Evolutionary conservation across 129 eudicot genomes (phyloP), one percentile per base, ranked within the genome.

Genomic region (Chrysanthemum makinoi): DNA sequence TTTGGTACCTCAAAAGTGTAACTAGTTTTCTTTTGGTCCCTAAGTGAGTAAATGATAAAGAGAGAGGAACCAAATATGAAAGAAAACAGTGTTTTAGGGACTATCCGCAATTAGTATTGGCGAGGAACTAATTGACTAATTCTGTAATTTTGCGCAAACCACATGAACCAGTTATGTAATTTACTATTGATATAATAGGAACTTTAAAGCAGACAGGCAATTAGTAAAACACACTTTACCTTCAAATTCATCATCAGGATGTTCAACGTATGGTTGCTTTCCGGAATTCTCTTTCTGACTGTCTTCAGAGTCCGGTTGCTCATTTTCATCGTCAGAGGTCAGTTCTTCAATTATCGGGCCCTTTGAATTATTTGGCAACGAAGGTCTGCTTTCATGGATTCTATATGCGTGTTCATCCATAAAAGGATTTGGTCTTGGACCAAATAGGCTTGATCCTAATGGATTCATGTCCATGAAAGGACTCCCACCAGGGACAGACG

Each of bases 291-390:
- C 83, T 43, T 59, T 78, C 66, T 80, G 75, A 66, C 81, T 67
- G 10, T 79, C 56, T 48, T 72, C 58, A 52, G 51, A 81, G 26
- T 69, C 86, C 57, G 35, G 60, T 54, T 72, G 89, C 64, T 78
- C 95, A 13, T 78, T 69, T 69, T 93, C 98, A 65, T 87, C 92
- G 71, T 93, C 96, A 9, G 98, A 89, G 81, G 80, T 71, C 79
- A 92, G 16, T 82, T 92, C 98, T 76, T 89, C 95, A 68, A 92
- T 92, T 19, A 89, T 66, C 0, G 96, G 96, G 2, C 96, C 98
- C 73, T 87, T 92, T 19, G 89, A 77, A 47, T 59, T 80, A 74
- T 68, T 72, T 56, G 80, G 74, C 35, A 69, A 85, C 16, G 88
- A 44, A 19, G 85, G 77, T 64, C 80, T 80, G 51, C 66, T 76